Evolutionary conservation across 2,329 filamentous ascomycete genomes (phyloP), one percentile per base, ranked within the genome.

Genomic region (Fusarium longipes): DNA sequence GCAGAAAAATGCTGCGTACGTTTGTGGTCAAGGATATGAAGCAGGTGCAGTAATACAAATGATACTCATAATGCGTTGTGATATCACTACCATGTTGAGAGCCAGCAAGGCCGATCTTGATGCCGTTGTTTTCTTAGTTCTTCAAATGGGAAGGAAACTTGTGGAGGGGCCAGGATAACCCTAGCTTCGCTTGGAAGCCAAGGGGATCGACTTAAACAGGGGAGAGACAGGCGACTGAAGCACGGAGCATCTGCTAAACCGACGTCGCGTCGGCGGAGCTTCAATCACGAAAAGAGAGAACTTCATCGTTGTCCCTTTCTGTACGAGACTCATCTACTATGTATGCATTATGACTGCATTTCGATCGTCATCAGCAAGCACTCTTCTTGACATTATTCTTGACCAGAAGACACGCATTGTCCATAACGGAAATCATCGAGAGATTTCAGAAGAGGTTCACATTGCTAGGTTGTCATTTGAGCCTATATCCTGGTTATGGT

Each of bases 91-190:
- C 12, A 57, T 60, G 36, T 33, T 35, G 22, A 67, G 73, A 55
- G 62, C 49, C 30, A 49, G 45, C 33, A 54, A 62, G 63, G 63
- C 50, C 49, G 70, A 73, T 72, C 69, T 52, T 63, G 56, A 61
- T 70, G 47, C 55, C 42, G 53, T 68, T 65, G 22, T 65, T 60
- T 65, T 59, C 57, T 63, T 72, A 72, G 71, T 68, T 57, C 63
- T 60, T 55, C 50, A 60, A 58, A 66, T 54, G 55, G 60, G 44
- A 60, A 57, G 57, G 57, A 68, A 66, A 59, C 56, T 63, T 73
- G 71, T 71, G 71, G 71, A 74, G 72, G 67, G 70, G 61, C 72
- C 60, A 73, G 72, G 72, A 67, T 74, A 68, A 67, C 72, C 72
- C 72, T 73, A 72, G 72, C 53, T 62, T 68, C 43, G 45, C 63